Percentiles rank a stretch among this genome's conserved stretches.
Evolutionary conservation across 768 basidiomycete species (phyloP).

Genomic region (Macrolepiota fuliginosa): DNA sequence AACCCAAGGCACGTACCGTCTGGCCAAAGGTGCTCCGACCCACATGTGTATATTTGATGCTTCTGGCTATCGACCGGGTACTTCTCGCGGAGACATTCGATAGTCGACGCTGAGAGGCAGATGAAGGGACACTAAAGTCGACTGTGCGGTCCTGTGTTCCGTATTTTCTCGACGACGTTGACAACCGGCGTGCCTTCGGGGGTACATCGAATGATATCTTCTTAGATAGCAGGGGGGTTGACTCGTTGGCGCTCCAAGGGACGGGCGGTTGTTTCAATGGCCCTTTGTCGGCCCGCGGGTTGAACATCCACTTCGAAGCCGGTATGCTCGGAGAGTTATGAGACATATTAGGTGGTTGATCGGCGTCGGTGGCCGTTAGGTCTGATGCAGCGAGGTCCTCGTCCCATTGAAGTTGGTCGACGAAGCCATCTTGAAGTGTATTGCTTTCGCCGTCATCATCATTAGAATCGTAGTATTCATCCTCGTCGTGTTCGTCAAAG

Average conservation of each 20-base stretch:
- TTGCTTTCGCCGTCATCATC: constrained; percentile 18
- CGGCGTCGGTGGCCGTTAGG: background rate
- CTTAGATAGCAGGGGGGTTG: constrained; percentile 40
- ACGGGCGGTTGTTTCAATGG: background rate
- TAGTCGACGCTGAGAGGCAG: constrained; percentile 34
- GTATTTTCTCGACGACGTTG: background rate
- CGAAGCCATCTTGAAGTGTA: constrained; percentile 22
- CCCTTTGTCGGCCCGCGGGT: background rate
- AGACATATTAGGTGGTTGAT: background rate
- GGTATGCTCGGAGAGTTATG: background rate
- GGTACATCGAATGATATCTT: constrained; percentile 22
- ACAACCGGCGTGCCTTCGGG: background rate
- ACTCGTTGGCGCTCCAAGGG: constrained; percentile 16
- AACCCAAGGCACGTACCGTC: constrained; percentile 43
- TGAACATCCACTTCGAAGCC: background rate
- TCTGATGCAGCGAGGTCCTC: constrained; percentile 24
- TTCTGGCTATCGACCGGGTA: constrained; percentile 15
- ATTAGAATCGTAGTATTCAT: constrained; percentile 24
- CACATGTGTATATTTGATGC: constrained; percentile 30
- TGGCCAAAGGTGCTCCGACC: constrained; percentile 75
- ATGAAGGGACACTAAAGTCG: constrained; percentile 17
- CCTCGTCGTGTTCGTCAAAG: constrained; percentile 12
- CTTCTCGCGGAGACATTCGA: constrained; percentile 19
- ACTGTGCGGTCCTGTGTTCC: constrained; percentile 8
- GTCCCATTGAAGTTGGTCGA: constrained; percentile 30